These are phyloP conservation scores for Chenopodium berlandieri DNA, from an alignment of 148 eudicot genomes.

Conservation along the genomic window DNA sequence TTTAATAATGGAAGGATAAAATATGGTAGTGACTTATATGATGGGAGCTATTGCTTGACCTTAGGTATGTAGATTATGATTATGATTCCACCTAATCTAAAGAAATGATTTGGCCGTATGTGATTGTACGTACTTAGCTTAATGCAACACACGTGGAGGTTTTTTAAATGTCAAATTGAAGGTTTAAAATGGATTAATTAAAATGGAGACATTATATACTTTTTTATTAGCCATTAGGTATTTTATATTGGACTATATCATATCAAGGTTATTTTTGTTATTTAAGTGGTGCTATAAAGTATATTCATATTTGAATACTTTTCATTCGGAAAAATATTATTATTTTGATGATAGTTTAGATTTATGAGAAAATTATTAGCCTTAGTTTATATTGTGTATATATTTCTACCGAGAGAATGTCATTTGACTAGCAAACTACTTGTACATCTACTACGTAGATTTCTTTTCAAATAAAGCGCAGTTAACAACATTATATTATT, in stretches of 20 bases:
- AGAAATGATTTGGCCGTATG: conserved; percentile 14
- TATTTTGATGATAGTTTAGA: no score
- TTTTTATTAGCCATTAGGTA: no score
- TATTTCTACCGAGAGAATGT: background rate
- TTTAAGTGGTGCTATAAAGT: no score
- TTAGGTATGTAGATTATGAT: conserved; percentile 14
- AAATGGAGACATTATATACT: background rate
- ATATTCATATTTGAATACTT: no score
- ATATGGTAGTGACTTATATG: conserved; percentile 13
- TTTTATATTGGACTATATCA: background rate
- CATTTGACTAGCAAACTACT: background rate
- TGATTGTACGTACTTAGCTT: conserved; percentile 18
- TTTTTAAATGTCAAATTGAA: background rate
- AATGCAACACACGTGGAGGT: conserved; percentile 6
- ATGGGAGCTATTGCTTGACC: conserved; percentile 24
- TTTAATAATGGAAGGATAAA: background rate
- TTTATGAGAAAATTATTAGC: background rate
- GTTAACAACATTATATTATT: background rate
- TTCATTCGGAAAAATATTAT: no score
- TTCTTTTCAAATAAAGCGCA: background rate
- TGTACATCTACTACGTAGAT: no score
- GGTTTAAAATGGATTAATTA: background rate
- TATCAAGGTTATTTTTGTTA: no score
- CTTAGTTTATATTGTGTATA: no score
- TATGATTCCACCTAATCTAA: conserved; percentile 23